Evolutionary conservation across 139 green algal genomes (phyloP), one percentile per base, ranked within the genome.

Genomic region (Eudorina sp.): DNA sequence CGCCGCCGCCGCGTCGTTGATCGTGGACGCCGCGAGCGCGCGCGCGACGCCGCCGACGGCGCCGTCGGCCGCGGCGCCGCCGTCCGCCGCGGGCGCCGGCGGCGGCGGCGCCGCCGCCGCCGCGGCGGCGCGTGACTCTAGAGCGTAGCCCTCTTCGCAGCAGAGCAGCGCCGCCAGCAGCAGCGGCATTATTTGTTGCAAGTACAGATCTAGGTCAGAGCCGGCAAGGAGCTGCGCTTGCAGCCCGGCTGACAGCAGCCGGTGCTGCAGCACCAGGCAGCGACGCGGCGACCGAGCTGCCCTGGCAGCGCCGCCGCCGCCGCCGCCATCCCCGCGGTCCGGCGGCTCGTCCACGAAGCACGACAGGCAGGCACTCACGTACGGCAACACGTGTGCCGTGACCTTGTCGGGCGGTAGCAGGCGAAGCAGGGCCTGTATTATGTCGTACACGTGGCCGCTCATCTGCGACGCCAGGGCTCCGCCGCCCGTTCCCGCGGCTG

Each of bases 1-100:
- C 27, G 58, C 60, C 18, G 79, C 60, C 7, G 79, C 79, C 27
- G 79, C 79, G 29, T 86, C 79, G 41, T 40, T 76, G 29, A 86
- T 27, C 41, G 41, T 55, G 4, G 58, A 25, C 27, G 38, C 55
- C 40, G 79, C 79, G 36, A 86, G 41, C 1, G 79, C 79, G n/a
- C 79, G 79, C 9, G 58, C 40, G 5, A 86, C 43, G 79, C 79
- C 53, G 34, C 77, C 51, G 29, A 83, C 29, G 45, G 34, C 21
- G 31, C 53, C 51, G 36, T 38, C 76, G 51, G 8, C 53, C 31
- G 3, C 51, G 45, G 31, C 34, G 45, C 72, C 72, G 9, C 36
- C 68, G 68, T 31, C 34, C 36, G 29, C 68, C 36, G 27, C n/a
- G 18, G n/a, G 9, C 8, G 45, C 14, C 45, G 46, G 9, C 72